Evolutionary conservation across 176 grass and related monocot species (phyloP).

Genomic region (Eleusine indica): DNA sequence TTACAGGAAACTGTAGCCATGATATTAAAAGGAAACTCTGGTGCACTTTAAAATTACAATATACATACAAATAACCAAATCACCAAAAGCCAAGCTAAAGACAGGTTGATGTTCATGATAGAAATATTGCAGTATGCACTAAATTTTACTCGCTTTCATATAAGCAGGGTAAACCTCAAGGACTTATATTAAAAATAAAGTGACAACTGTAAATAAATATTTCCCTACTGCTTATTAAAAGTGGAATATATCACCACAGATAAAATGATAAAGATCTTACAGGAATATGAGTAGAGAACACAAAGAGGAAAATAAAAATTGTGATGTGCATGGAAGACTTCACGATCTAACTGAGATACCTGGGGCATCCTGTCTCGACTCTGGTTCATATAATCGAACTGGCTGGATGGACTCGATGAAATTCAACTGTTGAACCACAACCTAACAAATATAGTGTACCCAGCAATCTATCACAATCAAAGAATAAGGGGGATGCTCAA

Average conservation of each 20-base stretch:
- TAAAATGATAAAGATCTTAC: slow-evolving; percentile 3
- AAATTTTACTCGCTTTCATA: background rate
- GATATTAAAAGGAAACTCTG: background rate
- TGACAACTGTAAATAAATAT: background rate
- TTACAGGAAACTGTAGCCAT: too few relatives aligned
- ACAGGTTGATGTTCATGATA: background rate
- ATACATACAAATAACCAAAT: background rate
- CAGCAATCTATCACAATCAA: slow-evolving; percentile 20
- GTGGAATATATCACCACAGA: background rate
- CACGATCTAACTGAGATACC: slow-evolving; percentile 44
- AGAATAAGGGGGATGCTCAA: slow-evolving; percentile 8
- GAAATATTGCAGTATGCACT: background rate
- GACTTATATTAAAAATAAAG: background rate
- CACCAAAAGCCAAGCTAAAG: slow-evolving; percentile 3
- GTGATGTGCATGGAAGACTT: background rate
- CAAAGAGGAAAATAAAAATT: background rate
- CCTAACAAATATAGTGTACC: slow-evolving; percentile 46
- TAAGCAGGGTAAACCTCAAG: background rate
- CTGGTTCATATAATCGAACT: slow-evolving; percentile 67
- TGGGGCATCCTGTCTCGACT: slow-evolving; percentile 47
- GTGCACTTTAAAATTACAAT: background rate
- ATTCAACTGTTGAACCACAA: slow-evolving; percentile 83
- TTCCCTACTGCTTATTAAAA: background rate
- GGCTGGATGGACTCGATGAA: slow-evolving; percentile 64
- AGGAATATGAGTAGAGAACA: slow-evolving; percentile 18